Base-by-base conservation (phyloP, 148 eudicot genomes). In the Amaranthus palmeri region DNA sequence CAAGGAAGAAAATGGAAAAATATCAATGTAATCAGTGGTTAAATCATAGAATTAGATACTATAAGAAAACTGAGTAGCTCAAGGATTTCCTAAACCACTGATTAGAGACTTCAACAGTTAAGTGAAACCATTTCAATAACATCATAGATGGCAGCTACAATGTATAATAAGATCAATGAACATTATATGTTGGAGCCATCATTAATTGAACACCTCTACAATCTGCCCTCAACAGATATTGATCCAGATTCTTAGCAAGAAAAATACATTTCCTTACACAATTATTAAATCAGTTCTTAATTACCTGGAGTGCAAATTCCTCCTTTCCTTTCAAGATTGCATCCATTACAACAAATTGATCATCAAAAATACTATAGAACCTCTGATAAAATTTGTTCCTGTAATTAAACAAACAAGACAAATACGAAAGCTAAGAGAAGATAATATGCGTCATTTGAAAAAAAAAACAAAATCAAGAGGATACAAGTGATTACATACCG, bases 281-380 rank as follows among this genome's bases (percentile, higher is more conserved):
- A 44, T 54, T 46, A 42, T 54, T 60, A 44, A 68, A 63, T 6
- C 49, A 45, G 67, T 15, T 55, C 60, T 80, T 25, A 25, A 25
- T 25, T 74, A 90, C 97, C 96, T 90, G 89, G 56, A 61, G 79
- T 66, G 99, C 86, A 90, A 90, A 96, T 70, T 87, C 83, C 83
- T 96, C 99, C 78, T 96, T 96, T 61, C 89, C 88, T 64, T 81
- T 88, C 82, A 92, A 83, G 75, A 96, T 83, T 56, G 83, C 76
- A 77, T 90, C 96, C 91, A 88, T 87, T 60, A 83, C 89, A 78
- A 87, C 77, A 77, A 74, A 88, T 15, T 85, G 96, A 83, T 96
- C 88, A 74, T 87, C 96, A 80, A 92, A 96, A 49, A 86, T 86
- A 57, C 90, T 81, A 79, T 96, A 95, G 77, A 96, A 83, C 18